These are phyloP conservation scores for Globisporangium recalcitrans DNA, from an alignment of 352 stramenopile genomes.

Conservation along the genomic window DNA sequence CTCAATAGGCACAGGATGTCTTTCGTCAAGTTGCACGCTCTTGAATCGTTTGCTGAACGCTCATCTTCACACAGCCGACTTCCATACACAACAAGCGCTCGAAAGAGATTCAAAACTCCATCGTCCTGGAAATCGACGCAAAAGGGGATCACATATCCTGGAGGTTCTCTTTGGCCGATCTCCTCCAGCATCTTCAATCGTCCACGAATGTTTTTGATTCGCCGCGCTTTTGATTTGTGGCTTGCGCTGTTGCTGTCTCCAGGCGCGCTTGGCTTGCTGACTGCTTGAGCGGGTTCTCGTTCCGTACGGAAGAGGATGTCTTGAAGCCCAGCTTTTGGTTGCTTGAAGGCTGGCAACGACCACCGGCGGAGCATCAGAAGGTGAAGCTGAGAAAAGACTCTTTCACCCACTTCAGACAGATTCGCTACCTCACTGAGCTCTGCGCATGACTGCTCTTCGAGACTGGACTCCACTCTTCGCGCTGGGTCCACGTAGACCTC, in stretches of 20 bases:
- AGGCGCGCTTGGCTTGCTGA: slow-evolving; percentile 4
- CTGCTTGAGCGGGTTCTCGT: slow-evolving; percentile 19
- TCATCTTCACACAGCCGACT: background rate
- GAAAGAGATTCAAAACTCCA: slow-evolving; percentile 33
- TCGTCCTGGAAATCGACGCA: slow-evolving; percentile 50
- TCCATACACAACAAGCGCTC: slow-evolving; percentile 22
- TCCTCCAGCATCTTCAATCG: slow-evolving; percentile 38
- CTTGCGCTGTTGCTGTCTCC: background rate
- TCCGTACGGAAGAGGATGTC: slow-evolving; percentile 43
- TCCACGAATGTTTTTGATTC: slow-evolving; percentile 57
- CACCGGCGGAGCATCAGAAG: slow-evolving; percentile 32
- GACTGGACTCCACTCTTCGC: slow-evolving; percentile 3
- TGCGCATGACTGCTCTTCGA: background rate
- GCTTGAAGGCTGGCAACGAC: slow-evolving; percentile 42
- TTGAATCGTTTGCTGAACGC: background rate
- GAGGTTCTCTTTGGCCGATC: slow-evolving; percentile 28
- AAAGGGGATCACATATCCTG: slow-evolving; percentile 60
- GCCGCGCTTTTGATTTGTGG: slow-evolving; percentile 38
- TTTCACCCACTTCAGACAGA: slow-evolving; percentile 25
- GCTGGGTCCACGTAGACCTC: slow-evolving; percentile 41
- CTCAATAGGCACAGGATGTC: slow-evolving; percentile 31
- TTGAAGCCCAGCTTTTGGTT: slow-evolving; percentile 35
- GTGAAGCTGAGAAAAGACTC: slow-evolving; percentile 30
- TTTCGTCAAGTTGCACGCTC: slow-evolving; percentile 14
- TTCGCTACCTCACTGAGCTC: slow-evolving; percentile 8